Evolutionary conservation across 345 rosid genomes (phyloP), one percentile per base, ranked within the genome.

Genomic region (Populus simonii): DNA sequence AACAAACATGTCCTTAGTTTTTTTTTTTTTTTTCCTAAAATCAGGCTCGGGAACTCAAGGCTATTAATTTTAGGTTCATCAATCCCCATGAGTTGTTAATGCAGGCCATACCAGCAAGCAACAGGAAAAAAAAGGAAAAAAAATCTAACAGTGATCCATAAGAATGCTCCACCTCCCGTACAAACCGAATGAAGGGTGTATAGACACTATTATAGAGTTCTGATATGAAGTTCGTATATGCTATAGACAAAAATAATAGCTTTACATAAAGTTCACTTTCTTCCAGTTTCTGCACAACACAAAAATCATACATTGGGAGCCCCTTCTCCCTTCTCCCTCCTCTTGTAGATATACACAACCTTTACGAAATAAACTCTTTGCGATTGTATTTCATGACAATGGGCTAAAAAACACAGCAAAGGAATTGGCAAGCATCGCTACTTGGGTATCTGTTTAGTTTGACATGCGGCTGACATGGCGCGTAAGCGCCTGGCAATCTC

Each of bases 401-500:
- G 29, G 51, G 51, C 55, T 43, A 38, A 6, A 59, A 15, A 20
- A 57, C 33, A 39, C 25, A 39, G 43, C 17, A 29, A 18, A 8
- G 35, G 53, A 2, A 36, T 13, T 9, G 41, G 7, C 25, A 33
- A 1, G 49, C 22, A 36, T 13, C 73, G 8, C 38, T 73, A 72
- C 63, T 66, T 79, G 31, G 76, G 65, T 13, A 11, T 55, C 75
- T 78, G 84, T 74, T 77, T 85, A 0, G 76, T 57, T 57, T 79
- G 81, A 76, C 74, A 59, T 23, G 84, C 80, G 10, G 82, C 74
- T 27, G 84, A 78, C 86, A 85, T 76, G 17, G 47, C 62, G 0
- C 86, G 84, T 70, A 85, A 55, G 69, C 84, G 79, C 51, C 84
- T 70, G 22, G 88, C 77, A 0, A 85, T 85, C 27, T 85, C 86